Conservation (phyloP, 805 yeast genomes). For the Metschnikowia borealis region DNA sequence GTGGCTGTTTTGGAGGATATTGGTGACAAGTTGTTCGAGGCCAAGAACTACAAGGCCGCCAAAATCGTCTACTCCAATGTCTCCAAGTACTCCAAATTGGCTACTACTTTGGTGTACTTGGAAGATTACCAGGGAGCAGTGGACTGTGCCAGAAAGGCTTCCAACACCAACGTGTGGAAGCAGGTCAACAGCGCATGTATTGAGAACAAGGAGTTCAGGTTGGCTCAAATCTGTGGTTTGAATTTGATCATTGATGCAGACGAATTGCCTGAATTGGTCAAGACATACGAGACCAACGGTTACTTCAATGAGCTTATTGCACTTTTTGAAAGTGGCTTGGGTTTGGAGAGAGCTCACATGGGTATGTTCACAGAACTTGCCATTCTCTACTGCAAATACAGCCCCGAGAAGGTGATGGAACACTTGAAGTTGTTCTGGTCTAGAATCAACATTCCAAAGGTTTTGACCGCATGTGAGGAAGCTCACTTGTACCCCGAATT, state of each 20-base stretch:
- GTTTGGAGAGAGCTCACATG: conserved; percentile 98
- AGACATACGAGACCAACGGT: conserved; percentile 83
- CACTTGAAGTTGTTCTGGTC: conserved; percentile 98
- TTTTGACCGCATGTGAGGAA: conserved; percentile 84
- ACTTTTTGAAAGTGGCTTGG: conserved; percentile 91
- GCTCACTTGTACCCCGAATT: conserved; percentile 97
- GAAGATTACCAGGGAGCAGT: conserved; percentile 95
- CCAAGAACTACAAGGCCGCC: conserved; percentile 86
- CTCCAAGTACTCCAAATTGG: conserved; percentile 92
- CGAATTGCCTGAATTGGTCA: conserved; percentile 86
- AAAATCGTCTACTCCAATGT: conserved; percentile 79
- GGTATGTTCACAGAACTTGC: conserved; percentile 99
- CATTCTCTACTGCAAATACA: conserved; percentile 81
- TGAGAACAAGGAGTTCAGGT: conserved; percentile 88
- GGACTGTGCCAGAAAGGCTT: conserved; percentile 97
- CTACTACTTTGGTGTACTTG: conserved; percentile 91
- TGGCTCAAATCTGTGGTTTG: conserved; percentile 98
- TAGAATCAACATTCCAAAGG: conserved; percentile 95
- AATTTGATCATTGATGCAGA: conserved; percentile 96
- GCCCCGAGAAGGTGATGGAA: conserved; percentile 88
- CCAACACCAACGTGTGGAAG: conserved; percentile 92
- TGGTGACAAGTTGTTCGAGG: conserved; percentile 85
- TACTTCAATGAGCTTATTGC: conserved; percentile 89
- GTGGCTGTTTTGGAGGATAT: conserved; percentile 89
- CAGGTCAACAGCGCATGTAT: conserved; percentile 96